phyloP scores from a whole-genome alignment of 78 protist genomes.

The Pelomyxa schiedti region DNA sequence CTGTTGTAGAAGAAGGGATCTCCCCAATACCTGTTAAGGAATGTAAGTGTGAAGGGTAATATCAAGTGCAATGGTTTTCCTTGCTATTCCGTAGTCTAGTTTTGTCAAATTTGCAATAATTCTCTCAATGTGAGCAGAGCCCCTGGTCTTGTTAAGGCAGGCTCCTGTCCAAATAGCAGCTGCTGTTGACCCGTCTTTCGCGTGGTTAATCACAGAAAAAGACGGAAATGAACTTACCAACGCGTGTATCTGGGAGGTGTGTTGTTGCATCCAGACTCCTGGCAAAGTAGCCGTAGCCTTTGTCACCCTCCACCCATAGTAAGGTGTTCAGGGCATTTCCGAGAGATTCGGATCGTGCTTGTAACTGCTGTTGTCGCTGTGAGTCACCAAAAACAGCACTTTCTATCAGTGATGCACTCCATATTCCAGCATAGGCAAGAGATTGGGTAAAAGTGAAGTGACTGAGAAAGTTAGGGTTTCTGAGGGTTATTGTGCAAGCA shows the following conservation, averaged over 20 bases:
- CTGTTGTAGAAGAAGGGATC: conserved; percentile 21
- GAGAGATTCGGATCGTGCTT: background rate
- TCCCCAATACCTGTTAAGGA: background rate
- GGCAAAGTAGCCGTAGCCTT: background rate
- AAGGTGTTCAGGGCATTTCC: background rate
- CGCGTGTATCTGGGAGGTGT: background rate
- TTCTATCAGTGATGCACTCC: background rate
- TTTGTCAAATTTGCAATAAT: background rate
- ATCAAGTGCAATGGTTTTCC: background rate
- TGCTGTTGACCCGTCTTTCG: too few relatives aligned
- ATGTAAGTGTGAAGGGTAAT: background rate
- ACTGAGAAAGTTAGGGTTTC: too few relatives aligned
- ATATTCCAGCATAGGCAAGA: conserved; percentile 17
- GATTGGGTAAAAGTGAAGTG: conserved; percentile 2
- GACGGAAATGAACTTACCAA: conserved; percentile 1
- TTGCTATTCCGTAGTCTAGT: conserved; percentile 3
- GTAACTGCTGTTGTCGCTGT: too few relatives aligned
- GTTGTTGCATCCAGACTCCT: background rate
- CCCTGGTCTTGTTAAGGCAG: background rate
- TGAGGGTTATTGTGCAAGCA: too few relatives aligned
- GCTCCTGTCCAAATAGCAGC: too few relatives aligned
- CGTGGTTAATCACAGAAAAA: background rate
- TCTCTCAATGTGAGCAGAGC: background rate
- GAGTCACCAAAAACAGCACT: background rate
- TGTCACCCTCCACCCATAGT: background rate